Percentiles rank a stretch among this genome's conserved stretches.
Conservation (phyloP, 148 eudicot genomes). For the Camellia sinensis region DNA sequence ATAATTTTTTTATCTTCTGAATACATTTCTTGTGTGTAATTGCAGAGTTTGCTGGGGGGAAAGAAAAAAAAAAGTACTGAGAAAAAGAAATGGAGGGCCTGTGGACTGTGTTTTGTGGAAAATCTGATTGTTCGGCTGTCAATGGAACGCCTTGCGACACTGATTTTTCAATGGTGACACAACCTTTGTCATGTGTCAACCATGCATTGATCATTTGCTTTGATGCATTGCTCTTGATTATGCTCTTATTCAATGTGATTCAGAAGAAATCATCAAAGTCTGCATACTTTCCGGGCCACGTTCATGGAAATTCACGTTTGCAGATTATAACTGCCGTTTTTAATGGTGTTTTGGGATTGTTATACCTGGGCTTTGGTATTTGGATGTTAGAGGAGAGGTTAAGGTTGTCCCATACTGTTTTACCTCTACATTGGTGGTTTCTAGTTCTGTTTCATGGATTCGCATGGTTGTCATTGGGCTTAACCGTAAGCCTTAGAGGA, state of each 20-base stretch:
- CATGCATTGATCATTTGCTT: slow-evolving; percentile 54
- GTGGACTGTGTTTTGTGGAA: slow-evolving; percentile 49
- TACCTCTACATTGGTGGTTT: slow-evolving; percentile 63
- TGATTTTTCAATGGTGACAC: slow-evolving; percentile 33
- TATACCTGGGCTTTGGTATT: slow-evolving; percentile 45
- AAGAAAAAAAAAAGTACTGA: neutral
- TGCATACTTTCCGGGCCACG: slow-evolving; percentile 14
- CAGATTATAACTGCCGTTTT: slow-evolving; percentile 49
- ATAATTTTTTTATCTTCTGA: neutral
- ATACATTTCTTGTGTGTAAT: neutral
- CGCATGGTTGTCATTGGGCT: slow-evolving; percentile 50
- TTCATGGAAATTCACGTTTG: slow-evolving; percentile 31
- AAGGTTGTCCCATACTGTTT: slow-evolving; percentile 25
- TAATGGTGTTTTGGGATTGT: slow-evolving; percentile 59
- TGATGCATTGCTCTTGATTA: slow-evolving; percentile 50
- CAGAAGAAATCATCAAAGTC: slow-evolving; percentile 35
- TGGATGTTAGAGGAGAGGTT: slow-evolving; percentile 44
- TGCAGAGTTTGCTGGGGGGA: neutral
- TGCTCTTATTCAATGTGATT: slow-evolving; percentile 42
- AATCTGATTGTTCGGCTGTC: slow-evolving; percentile 28
- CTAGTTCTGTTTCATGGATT: slow-evolving; percentile 49
- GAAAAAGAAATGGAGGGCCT: slow-evolving; percentile 32
- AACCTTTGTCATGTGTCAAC: slow-evolving; percentile 80
- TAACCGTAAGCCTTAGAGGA: slow-evolving; percentile 48
- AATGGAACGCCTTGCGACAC: slow-evolving; percentile 35